Base-by-base conservation (phyloP, 106 monocot genomes). In the Phalaenopsis equestris region DNA sequence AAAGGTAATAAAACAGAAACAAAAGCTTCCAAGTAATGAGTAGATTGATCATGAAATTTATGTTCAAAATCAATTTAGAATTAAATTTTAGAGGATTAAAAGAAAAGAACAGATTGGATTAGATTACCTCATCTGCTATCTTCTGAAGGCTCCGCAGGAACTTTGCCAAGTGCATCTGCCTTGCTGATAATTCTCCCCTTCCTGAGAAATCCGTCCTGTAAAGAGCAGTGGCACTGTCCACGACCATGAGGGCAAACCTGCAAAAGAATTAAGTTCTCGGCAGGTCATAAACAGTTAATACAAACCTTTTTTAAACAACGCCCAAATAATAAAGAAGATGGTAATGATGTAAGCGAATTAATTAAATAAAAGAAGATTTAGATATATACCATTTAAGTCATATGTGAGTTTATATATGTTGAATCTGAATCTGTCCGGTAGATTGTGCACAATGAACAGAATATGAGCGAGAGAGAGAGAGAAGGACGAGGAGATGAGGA, bases 181-280 rank as follows among this genome's bases (percentile, higher is more conserved):
- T 88, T 52, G 92, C 92, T 18, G 92, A 93, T 38, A 93, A 61
- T 76, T 93, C 92, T 80, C 90, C 92, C 79, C 92, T 86, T 79
- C 92, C 92, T 58, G 92, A 90, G 72, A 92, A 92, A 86, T 92
- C 92, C 41, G 90, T 90, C 79, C 92, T 81, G 75, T 90, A 92
- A 56, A 89, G 82, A 47, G 92, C 92, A 41, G 89, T 92, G 46
- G 92, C 92, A 75, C 89, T 92, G 83, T 92, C 92, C 55, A 92
- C 88, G 77, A 92, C 84, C 92, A 93, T 88, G 49, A 93, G 88
- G 79, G 90, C 90, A 85, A 93, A 93, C 88, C 92, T 90, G 42
- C 61, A 64, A 55, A 58, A 61, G 65, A 43, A 42, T 74, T 5
- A 9, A 74, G 74, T 45, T 74, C 74, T n/a, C 1, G 11, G 11